These are phyloP conservation scores for Populus tremula DNA, from an alignment of 345 rosid genomes.

Conservation along the genomic window DNA sequence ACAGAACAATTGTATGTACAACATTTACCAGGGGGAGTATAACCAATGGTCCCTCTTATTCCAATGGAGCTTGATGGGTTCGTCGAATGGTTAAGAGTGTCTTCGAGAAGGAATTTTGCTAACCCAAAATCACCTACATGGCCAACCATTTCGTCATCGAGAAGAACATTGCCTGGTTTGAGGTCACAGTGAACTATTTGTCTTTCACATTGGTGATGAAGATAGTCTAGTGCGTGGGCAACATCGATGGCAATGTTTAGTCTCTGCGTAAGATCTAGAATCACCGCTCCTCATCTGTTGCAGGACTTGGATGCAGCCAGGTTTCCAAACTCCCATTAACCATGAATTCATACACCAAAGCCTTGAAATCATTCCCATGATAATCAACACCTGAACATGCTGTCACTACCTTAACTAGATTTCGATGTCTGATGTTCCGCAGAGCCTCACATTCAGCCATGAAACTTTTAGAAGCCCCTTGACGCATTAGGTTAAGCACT, in stretches of 20 bases:
- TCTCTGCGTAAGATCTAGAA: no score
- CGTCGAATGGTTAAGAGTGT: background rate
- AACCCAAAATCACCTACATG: background rate
- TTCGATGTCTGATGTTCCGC: background rate
- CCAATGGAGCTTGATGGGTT: background rate
- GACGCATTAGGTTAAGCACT: no score
- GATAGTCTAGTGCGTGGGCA: background rate
- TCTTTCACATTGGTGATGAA: background rate
- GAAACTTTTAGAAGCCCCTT: background rate
- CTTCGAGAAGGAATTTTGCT: background rate
- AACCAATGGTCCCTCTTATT: background rate
- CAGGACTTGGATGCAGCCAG: background rate
- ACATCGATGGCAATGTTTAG: background rate
- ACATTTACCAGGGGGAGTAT: background rate
- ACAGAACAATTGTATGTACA: background rate
- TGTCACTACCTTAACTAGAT: background rate
- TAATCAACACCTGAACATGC: background rate
- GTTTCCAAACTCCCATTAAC: background rate
- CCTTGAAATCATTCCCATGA: background rate
- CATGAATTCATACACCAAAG: background rate
- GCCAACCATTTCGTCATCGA: background rate
- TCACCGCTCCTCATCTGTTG: background rate
- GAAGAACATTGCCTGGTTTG: background rate
- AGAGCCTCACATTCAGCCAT: background rate
- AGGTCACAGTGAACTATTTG: background rate